Evolutionary conservation across 768 basidiomycete species (phyloP), one percentile per base, ranked within the genome.

Genomic region (Crepidotus variabilis): DNA sequence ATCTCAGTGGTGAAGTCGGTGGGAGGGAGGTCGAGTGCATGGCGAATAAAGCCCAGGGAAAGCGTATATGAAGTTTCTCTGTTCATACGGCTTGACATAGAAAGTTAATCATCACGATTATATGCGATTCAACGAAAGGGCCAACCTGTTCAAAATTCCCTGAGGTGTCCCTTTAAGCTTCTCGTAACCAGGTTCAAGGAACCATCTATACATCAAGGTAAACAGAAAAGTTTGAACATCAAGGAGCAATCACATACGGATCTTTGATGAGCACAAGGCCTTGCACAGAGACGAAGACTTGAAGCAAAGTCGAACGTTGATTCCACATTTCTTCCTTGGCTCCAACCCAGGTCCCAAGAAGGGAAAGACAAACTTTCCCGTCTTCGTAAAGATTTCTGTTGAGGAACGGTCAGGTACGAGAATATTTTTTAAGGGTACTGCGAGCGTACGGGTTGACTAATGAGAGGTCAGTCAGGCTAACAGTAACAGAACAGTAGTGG

Each of bases 21-120:
- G 3, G 85, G 81, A 20, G 92, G 91, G 23, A 87, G 75, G 72
- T 92, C 90, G 24, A 95, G 82, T 11, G 94, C 94, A 16, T 90
- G 86, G n/a, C 88, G 86, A 50, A 95, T 85, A 67, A 96, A 97
- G 7, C 87, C 90, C 28, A 94, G 81, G 10, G 94, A 93, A 39
- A 96, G 78, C 36, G 95, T 91, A 63, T 90, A 95, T 4, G 92
- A 93, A 69, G 94, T 94, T 72, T 97, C 94, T 68, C 80, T 94
- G 74, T 97, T 96, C 11, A 96, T 71, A 46, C 94, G 92, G 64
- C 93, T 94, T 63, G n/a, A 52, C 43, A 52, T 18, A 21, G 22
- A 54, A 50, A 22, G 24, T 53, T 16, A 43, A 16, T 14, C 18
- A 16, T 49, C 33, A 35, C 45, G 57, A 20, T 28, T 58, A 54